Percentiles rank a stretch among this genome's conserved stretches.
These are phyloP conservation scores for Sanguinoderma infundibulare DNA, from an alignment of 1,284 basidiomycete species.

Conservation along the genomic window DNA sequence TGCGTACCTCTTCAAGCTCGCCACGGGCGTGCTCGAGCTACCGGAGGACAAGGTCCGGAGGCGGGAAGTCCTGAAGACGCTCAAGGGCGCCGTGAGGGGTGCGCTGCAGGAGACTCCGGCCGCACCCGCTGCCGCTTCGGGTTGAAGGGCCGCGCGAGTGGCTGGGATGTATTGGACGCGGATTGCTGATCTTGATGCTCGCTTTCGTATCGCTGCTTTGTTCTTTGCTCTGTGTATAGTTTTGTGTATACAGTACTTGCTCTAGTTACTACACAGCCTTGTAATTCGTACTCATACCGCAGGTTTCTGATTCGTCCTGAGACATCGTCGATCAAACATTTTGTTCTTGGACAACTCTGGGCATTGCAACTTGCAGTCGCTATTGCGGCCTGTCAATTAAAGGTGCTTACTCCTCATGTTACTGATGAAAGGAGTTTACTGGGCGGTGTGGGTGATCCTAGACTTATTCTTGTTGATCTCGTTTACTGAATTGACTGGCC, in stretches of 20 bases:
- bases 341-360: too few species aligned
- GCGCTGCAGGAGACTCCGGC: constrained; percentile 23
- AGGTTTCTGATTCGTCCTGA: too few species aligned
- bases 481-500: too few species aligned
- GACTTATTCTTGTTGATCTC: too few species aligned
- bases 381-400: too few species aligned
- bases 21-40: constrained; percentile 51
- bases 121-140: constrained; percentile 5
- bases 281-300: too few species aligned
- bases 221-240: constrained; percentile 19
- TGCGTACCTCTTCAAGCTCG: constrained; percentile 70
- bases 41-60: constrained; percentile 56
- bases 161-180: neutral
- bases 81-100: constrained; percentile 53
- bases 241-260: constrained; percentile 9
- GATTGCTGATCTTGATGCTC: constrained; percentile 4
- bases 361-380: too few species aligned
- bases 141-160: neutral
- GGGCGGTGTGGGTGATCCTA: too few species aligned
- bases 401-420: too few species aligned
- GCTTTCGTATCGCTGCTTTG: constrained; percentile 18
- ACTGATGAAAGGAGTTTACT: too few species aligned
- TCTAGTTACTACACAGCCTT: neutral
- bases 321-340: too few species aligned
- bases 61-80: constrained; percentile 53